These are phyloP conservation scores for Pseudotsuga menziesii DNA, from an alignment of 75 land plant species.

Conservation along the genomic window DNA sequence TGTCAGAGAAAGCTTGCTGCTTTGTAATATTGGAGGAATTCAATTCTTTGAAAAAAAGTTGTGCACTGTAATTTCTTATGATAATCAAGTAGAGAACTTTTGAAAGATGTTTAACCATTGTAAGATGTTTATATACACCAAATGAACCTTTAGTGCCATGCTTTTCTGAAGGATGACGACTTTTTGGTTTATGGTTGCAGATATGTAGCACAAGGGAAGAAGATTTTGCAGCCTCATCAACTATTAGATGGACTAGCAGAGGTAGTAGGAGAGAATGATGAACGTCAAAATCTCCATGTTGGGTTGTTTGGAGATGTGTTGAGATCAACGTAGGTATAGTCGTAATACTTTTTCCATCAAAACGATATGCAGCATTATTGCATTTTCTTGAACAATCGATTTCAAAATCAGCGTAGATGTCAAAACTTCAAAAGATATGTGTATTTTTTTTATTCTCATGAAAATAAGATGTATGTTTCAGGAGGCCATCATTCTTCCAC, in stretches of 20 bases:
- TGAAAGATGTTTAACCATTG: too few relatives aligned
- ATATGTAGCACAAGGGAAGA: slow-evolving; percentile 44
- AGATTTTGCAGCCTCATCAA: slow-evolving; percentile 52
- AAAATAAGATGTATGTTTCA: slow-evolving; percentile 10
- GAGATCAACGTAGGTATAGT: slow-evolving; percentile 51
- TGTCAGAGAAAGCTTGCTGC: too few relatives aligned
- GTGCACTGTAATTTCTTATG: too few relatives aligned
- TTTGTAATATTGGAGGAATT: too few relatives aligned
- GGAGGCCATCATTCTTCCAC: slow-evolving; percentile 90
- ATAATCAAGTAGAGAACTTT: too few relatives aligned
- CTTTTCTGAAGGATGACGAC: too few relatives aligned
- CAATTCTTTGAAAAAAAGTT: too few relatives aligned
- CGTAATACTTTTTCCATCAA: background rate
- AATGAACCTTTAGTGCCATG: too few relatives aligned
- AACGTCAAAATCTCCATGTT: slow-evolving; percentile 19
- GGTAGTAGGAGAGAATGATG: slow-evolving; percentile 9
- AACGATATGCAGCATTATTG: background rate
- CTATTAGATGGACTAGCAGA: slow-evolving; percentile 38
- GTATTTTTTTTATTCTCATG: background rate
- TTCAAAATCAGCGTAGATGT: background rate
- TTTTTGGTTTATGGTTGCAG: slow-evolving; percentile 9
- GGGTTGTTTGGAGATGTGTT: slow-evolving; percentile 43
- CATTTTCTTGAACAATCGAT: background rate
- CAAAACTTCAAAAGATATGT: background rate
- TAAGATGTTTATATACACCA: too few relatives aligned